Percentiles rank a stretch among this genome's conserved stretches.
Conservation (phyloP, 2,329 filamentous ascomycete genomes). For the Ampelomyces quisqualis region DNA sequence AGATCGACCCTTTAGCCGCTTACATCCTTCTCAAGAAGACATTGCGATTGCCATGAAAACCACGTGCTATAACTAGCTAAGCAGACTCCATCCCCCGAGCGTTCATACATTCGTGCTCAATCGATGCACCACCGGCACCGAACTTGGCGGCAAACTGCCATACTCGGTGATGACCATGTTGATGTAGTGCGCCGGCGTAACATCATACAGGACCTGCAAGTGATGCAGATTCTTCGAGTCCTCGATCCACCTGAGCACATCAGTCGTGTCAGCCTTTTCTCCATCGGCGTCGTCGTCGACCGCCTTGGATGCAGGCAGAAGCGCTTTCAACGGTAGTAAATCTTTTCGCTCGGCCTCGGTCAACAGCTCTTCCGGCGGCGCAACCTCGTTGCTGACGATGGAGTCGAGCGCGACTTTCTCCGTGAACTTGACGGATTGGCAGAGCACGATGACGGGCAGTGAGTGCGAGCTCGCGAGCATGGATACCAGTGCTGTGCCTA, state of each 20-base stretch:
- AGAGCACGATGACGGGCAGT: constrained; percentile 83
- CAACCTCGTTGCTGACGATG: constrained; percentile 92
- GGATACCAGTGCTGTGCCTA: constrained; percentile 84
- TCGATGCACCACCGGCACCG: constrained; percentile 73
- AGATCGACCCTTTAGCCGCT: no score
- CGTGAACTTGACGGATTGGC: constrained; percentile 94
- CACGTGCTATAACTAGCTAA: no score
- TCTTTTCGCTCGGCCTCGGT: constrained; percentile 37
- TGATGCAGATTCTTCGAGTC: constrained; percentile 55
- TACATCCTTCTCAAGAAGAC: no score
- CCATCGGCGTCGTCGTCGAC: constrained; percentile 31
- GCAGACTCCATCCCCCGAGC: not conserved
- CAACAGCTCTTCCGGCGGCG: constrained; percentile 67
- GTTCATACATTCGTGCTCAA: constrained; percentile 46
- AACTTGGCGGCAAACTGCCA: constrained; percentile 80
- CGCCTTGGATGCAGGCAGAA: constrained; percentile 23
- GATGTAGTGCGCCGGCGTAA: constrained; percentile 83
- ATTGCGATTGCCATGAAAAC: no score
- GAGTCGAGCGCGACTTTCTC: constrained; percentile 87
- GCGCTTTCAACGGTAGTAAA: constrained; percentile 34
- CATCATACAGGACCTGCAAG: constrained; percentile 83
- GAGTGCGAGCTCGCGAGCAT: constrained; percentile 75
- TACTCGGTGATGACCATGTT: constrained; percentile 89
- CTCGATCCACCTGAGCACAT: constrained; percentile 43
- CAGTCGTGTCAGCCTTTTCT: constrained; percentile 22